Percentiles rank a stretch among this genome's conserved stretches.
Evolutionary conservation across 116 monocot species (phyloP).

Genomic region (Dioscorea cayenensis): DNA sequence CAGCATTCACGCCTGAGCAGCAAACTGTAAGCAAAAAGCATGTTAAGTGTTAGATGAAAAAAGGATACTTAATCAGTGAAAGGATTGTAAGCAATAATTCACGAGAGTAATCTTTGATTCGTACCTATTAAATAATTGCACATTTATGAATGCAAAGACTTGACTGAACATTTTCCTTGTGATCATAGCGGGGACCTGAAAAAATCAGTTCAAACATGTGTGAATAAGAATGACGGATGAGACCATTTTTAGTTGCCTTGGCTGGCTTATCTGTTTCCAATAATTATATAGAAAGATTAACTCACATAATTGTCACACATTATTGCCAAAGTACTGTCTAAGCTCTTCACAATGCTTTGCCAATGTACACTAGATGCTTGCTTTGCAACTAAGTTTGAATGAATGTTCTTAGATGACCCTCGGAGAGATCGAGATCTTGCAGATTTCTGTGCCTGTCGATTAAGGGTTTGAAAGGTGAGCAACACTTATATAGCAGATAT

Average conservation of each 20-base stretch:
- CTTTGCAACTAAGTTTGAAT: slow-evolving; percentile 57
- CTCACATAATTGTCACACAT: slow-evolving; percentile 68
- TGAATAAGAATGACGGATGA: not conserved
- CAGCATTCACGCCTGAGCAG: slow-evolving; percentile 98
- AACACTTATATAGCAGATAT: not conserved
- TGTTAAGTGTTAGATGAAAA: not conserved
- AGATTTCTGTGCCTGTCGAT: slow-evolving; percentile 65
- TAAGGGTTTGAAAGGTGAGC: not conserved
- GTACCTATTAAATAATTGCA: slow-evolving; percentile 95
- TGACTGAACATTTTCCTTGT: slow-evolving; percentile 81
- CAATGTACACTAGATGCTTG: slow-evolving; percentile 87
- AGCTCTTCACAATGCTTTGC: slow-evolving; percentile 84
- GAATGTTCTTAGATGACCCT: slow-evolving; percentile 63
- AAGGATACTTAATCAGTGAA: not conserved
- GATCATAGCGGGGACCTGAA: slow-evolving; percentile 85
- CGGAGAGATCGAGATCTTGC: slow-evolving; percentile 54
- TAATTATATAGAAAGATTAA: not conserved
- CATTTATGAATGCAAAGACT: slow-evolving; percentile 92
- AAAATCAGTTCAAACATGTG: slow-evolving; percentile 2
- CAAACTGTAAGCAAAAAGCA: slow-evolving; percentile 35
- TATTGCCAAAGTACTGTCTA: slow-evolving; percentile 48
- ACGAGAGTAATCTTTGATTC: not conserved
- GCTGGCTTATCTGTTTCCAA: not conserved
- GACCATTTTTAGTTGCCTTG: not conserved
- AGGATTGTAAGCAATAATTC: not conserved